Evolutionary conservation across 2,329 filamentous ascomycete genomes (phyloP), one percentile per base, ranked within the genome.

Genomic region (Microcyclospora pomicola): DNA sequence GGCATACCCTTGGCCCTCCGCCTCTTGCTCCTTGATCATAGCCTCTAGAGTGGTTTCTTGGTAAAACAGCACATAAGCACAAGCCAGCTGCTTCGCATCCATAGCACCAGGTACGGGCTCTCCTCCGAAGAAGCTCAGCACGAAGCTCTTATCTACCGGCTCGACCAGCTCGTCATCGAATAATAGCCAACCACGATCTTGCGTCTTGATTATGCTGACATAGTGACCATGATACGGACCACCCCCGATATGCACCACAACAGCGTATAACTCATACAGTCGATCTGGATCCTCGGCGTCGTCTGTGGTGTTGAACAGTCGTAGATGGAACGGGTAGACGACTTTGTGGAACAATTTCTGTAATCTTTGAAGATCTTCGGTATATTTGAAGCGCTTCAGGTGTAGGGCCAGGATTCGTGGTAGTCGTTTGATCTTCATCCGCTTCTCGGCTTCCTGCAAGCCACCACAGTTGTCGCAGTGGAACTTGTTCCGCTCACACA

Each of bases 121-220:
- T 56, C 95, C 91, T 12, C 91, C 91, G 52, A 98, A 98, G 63
- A 98, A 98, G 58, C 94, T 95, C 47, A 81, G 76, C 29, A 98
- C 91, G 54, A 92, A 98, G 55, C 82, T 80, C 61, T 95, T 95
- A 59, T 95, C 86, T 5, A 98, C 91, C 0, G 91, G 91, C 59
- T 98, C 91, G 4, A 98, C 91, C 76, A 96, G 86, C 63, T 98
- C 91, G 53, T 98, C 91, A 50, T 98, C 91, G 51, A 98, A 98
- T 5, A 98, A 65, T 31, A 98, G 66, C 91, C 91, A 98, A 19
- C 91, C 91, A 37, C 84, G 77, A 55, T 96, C 91, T 54, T 92
- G 80, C 0, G 91, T 96, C 63, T 98, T 98, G 66, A 98, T 87
- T 38, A 98, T 91, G 5, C 87, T 86, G 27, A 98, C 86, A 51